Evolutionary conservation across 2,329 filamentous ascomycete species (phyloP), one percentile per base, ranked within the genome.

Genomic region (Penicillium sp.): DNA sequence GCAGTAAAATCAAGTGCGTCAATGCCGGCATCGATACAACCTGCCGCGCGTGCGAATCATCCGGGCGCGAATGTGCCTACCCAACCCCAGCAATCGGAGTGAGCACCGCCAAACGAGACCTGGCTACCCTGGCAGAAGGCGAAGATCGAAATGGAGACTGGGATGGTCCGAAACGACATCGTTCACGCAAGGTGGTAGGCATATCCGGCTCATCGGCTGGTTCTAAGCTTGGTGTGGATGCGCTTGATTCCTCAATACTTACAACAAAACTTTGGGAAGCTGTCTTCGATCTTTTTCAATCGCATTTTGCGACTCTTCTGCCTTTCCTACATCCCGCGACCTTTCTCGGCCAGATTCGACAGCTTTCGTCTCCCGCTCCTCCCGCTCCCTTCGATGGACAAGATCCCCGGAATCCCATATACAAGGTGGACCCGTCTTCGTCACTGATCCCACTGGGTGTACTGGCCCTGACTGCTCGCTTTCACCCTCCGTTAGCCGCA

Each of bases 1-100:
- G 86, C 67, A 91, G 89, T 71, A 96, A 94, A 77, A 90, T 93
- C 71, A 93, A 93, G 76, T 96, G 91, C 77, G 86, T 91, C 73
- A 94, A 94, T 75, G 83, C 84, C 65, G 89, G 89, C 59, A 83
- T 87, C 57, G 83, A 84, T 61, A 87, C 86, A 17, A 85, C 84
- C 17, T 96, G 91, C 77, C 86, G 89, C 61, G 86, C 86, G 13
- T 96, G 91, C 72, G 84, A 88, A 70, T 86, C 86, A 59, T 85
- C 85, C 50, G 86, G 87, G 44, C 84, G 89, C 70, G 84, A 90
- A 59, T 94, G 91, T 71, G 83, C 83, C 61, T 91, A 92, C 72
- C 88, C 89, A 9, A 70, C 75, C 29, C 76, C 76, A 2, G 74
- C 75, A 31, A 69, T 74, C 51, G 73, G 74, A 13, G 69, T 71